Percentiles rank a stretch among this genome's conserved stretches.
Evolutionary conservation across 2,329 filamentous ascomycete genomes (phyloP).

Genomic region (Aspergillus flavus): DNA sequence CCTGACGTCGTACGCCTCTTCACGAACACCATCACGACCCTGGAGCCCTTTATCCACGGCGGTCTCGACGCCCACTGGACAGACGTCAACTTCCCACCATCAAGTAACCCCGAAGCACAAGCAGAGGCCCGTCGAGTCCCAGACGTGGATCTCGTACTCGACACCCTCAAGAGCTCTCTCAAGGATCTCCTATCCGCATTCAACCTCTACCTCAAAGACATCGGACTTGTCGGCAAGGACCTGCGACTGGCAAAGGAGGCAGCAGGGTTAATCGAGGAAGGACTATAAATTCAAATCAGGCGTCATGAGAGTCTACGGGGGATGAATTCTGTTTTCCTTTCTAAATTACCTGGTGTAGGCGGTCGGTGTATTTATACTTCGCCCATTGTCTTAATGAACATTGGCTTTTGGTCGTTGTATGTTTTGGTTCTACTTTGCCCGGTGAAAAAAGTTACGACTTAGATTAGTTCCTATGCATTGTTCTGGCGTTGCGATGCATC

Average conservation of each 20-base stretch:
- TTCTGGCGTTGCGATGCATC: constrained; percentile 2
- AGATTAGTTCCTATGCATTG: background rate
- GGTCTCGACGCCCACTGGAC: constrained; percentile 71
- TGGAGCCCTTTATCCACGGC: constrained; percentile 66
- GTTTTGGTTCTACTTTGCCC: background rate
- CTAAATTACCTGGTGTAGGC: constrained; percentile 6
- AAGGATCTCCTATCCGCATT: constrained; percentile 70
- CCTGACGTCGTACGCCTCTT: constrained; percentile 73
- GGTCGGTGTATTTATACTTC: constrained; percentile 2
- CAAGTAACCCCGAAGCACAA: constrained; percentile 32
- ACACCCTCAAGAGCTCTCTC: constrained; percentile 66
- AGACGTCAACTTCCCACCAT: constrained; percentile 62
- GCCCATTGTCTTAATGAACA: background rate
- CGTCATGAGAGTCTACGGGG: background rate
- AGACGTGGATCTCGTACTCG: constrained; percentile 72
- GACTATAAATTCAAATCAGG: constrained; percentile 6
- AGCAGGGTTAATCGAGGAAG: constrained; percentile 32
- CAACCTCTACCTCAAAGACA: constrained; percentile 70
- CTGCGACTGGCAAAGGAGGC: constrained; percentile 73
- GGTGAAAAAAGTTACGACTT: constrained; percentile 10
- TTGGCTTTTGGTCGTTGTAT: background rate
- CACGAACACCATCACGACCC: constrained; percentile 66
- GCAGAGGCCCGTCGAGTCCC: constrained; percentile 45
- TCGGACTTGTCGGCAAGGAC: constrained; percentile 71
- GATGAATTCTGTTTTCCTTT: constrained; percentile 19